Evolutionary conservation across 306 rosid genomes (phyloP).

Genomic region (Trichosanthes truncata): DNA sequence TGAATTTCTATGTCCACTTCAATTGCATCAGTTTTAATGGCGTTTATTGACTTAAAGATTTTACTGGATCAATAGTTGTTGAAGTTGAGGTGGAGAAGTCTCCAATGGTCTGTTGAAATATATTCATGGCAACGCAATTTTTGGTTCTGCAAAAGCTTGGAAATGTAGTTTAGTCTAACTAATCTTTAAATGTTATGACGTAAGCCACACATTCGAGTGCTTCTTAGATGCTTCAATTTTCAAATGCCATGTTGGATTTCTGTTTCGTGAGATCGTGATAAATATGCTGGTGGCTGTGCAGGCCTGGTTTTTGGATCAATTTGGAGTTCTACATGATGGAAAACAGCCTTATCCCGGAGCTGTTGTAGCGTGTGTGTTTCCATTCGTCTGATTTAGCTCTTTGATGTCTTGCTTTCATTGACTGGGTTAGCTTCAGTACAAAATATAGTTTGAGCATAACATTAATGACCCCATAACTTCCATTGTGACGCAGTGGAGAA

Average conservation of each 20-base stretch:
- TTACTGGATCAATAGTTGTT: background rate
- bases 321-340: conserved; percentile 95
- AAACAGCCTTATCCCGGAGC: conserved; percentile 87
- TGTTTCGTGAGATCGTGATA: background rate
- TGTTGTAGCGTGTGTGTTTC: conserved; percentile 50
- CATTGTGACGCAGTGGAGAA: conserved; percentile 45
- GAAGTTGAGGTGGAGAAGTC: background rate
- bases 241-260: background rate
- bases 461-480: background rate
- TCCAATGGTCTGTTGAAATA: background rate
- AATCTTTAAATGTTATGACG: background rate
- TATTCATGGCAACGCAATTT: background rate
- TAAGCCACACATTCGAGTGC: background rate
- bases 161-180: background rate
- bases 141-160: background rate
- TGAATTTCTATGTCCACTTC: background rate
- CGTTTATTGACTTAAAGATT: background rate
- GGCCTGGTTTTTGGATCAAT: conserved; percentile 95
- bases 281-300: conserved; percentile 17
- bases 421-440: background rate
- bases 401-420: background rate
- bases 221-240: background rate
- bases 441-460: background rate
- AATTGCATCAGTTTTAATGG: background rate
- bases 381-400: conserved; percentile 3